Conservation (phyloP, 495 filamentous ascomycete species). For the Hypoxylon intermedium region DNA sequence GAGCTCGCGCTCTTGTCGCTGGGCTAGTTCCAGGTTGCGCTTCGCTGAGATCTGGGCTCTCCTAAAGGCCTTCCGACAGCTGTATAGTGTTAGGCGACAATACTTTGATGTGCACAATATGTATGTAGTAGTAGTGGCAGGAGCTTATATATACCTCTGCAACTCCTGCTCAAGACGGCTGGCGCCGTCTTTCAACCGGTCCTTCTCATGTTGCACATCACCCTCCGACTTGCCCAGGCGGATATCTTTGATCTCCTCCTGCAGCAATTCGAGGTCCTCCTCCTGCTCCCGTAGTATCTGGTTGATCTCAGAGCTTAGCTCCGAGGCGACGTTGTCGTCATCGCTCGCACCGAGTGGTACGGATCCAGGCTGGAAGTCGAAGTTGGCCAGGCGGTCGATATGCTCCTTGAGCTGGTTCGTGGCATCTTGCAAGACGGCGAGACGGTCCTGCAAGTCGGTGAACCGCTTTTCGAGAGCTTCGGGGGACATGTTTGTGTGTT, state of each 20-base stretch:
- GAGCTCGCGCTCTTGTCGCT: conserved; percentile 76
- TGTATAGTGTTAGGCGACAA: no score
- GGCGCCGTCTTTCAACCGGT: conserved; percentile 67
- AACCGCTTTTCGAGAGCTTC: conserved; percentile 71
- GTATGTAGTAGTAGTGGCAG: no score
- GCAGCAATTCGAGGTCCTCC: conserved; percentile 81
- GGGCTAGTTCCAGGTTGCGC: conserved; percentile 72
- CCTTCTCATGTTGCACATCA: conserved; percentile 60
- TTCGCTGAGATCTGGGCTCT: conserved; percentile 85
- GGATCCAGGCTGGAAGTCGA: conserved; percentile 69
- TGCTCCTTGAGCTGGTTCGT: conserved; percentile 74
- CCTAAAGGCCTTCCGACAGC: conserved; percentile 77
- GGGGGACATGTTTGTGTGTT: conserved; percentile 59
- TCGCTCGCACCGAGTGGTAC: conserved; percentile 60
- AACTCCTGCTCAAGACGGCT: conserved; percentile 71
- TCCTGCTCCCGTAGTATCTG: conserved; percentile 82
- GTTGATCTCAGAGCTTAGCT: conserved; percentile 83
- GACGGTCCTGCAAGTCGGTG: conserved; percentile 66
- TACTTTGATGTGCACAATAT: no score
- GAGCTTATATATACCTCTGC: conserved; percentile 65
- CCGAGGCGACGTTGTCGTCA: conserved; percentile 69
- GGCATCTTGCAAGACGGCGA: conserved; percentile 71
- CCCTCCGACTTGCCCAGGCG: conserved; percentile 52
- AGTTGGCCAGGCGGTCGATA: conserved; percentile 73
- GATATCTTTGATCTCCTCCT: conserved; percentile 78